A percentile compares a stretch with the other conserved stretches of the same genome.
Conservation (phyloP, 768 basidiomycete genomes). For the Pisolithus orientalis region DNA sequence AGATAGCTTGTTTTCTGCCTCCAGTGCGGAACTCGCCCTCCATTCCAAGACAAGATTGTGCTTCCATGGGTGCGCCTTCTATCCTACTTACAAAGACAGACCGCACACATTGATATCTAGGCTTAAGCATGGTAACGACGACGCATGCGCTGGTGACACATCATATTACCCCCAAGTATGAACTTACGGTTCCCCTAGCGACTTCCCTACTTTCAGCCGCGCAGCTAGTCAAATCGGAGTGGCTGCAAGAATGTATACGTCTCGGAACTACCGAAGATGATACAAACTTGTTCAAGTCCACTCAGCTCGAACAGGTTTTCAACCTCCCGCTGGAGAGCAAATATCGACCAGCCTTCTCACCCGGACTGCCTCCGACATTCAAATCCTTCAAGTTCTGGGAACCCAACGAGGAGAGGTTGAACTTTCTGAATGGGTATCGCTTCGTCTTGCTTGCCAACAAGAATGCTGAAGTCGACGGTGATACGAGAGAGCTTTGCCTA, state of each 20-base stretch:
- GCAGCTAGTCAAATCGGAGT: slow-evolving; percentile 59
- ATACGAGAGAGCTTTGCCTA: slow-evolving; percentile 48
- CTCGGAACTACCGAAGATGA: slow-evolving; percentile 36
- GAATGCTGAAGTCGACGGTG: slow-evolving; percentile 40
- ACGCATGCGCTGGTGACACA: slow-evolving; percentile 50
- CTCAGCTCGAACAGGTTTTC: slow-evolving; percentile 47
- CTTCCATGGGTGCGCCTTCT: slow-evolving; percentile 43
- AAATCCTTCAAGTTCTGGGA: slow-evolving; percentile 58
- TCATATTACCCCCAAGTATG: slow-evolving; percentile 50
- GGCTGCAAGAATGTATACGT: slow-evolving; percentile 57
- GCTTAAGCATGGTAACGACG: slow-evolving; percentile 48
- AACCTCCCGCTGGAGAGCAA: slow-evolving; percentile 45
- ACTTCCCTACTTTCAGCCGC: slow-evolving; percentile 54
- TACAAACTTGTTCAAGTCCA: slow-evolving; percentile 26
- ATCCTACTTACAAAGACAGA: background rate
- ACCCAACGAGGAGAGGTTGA: slow-evolving; percentile 55
- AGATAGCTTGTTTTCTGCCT: slow-evolving; percentile 43
- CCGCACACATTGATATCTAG: slow-evolving; percentile 26
- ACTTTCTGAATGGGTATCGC: slow-evolving; percentile 45
- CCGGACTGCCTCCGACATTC: slow-evolving; percentile 40
- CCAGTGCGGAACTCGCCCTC: slow-evolving; percentile 30
- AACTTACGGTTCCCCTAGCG: slow-evolving; percentile 44
- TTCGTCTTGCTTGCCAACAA: slow-evolving; percentile 61
- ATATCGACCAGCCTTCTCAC: slow-evolving; percentile 53
- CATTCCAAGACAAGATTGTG: slow-evolving; percentile 38